These are phyloP conservation scores for Parsonsia alboflavescens DNA, from an alignment of 257 asterid species.

Conservation along the genomic window DNA sequence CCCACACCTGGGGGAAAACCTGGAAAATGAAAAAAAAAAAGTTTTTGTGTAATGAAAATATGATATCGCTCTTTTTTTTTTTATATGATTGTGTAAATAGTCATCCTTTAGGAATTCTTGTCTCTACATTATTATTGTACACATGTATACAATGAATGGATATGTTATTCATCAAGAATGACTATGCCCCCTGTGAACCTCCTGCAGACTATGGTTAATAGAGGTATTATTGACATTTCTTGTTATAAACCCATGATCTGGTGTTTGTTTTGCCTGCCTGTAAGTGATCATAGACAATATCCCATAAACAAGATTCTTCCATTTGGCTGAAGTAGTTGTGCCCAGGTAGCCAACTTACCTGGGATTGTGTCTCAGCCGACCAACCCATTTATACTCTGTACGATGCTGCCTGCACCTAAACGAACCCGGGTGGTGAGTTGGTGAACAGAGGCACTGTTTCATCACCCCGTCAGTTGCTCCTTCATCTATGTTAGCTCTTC, in stretches of 20 bases:
- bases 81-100: not conserved
- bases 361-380: conserved; percentile 12
- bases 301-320: not conserved
- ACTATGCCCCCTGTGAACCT: not conserved
- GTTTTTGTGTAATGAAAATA: not conserved
- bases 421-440: conserved; percentile 35
- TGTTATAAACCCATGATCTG: not conserved
- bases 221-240: not conserved
- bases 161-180: not conserved
- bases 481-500: not conserved
- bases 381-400: conserved; percentile 31
- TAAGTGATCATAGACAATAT: not conserved
- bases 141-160: not conserved
- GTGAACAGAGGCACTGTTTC: conserved; percentile 38
- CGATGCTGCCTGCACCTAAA: conserved; percentile 34
- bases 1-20: not conserved
- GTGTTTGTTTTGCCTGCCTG: not conserved
- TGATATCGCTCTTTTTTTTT: not conserved
- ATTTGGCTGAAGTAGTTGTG: not conserved
- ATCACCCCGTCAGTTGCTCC: conserved; percentile 1
- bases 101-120: not conserved
- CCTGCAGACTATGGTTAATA: not conserved
- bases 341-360: conserved; percentile 1
- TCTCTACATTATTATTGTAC: not conserved
- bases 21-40: not conserved